These are phyloP conservation scores for Aspergillus novoparasiticus DNA, from an alignment of 2,329 filamentous ascomycete genomes.

Conservation along the genomic window DNA sequence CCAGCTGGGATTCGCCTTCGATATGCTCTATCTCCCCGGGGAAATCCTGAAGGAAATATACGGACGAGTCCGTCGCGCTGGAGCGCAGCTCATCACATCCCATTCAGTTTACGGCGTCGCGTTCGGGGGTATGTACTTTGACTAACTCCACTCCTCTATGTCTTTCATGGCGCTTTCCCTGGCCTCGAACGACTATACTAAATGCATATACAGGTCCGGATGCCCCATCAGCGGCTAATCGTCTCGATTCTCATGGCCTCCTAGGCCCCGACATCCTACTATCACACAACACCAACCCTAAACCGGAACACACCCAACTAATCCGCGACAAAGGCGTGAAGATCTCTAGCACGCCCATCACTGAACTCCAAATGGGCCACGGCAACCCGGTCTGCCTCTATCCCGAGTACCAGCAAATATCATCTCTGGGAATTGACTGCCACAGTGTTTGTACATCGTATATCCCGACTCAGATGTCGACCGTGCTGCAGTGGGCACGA, in stretches of 20 bases:
- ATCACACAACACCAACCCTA: conserved; percentile 25
- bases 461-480: conserved; percentile 30
- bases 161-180: not conserved
- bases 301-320: conserved; percentile 15
- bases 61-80: conserved; percentile 15
- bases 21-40: conserved; percentile 28
- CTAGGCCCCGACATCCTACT: conserved; percentile 24
- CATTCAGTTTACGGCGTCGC: conserved; percentile 19
- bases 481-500: conserved; percentile 29
- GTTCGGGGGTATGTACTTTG: not conserved
- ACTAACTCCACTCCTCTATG: not conserved
- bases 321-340: conserved; percentile 19
- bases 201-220: not conserved
- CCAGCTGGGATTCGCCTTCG: conserved; percentile 32
- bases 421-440: conserved; percentile 35
- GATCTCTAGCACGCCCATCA: conserved; percentile 32
- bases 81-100: conserved; percentile 28
- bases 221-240: not conserved
- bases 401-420: conserved; percentile 18
- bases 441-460: conserved; percentile 32
- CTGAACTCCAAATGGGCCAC: conserved; percentile 36
- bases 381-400: conserved; percentile 30
- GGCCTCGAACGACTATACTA: not conserved
- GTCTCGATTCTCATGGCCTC: conserved; percentile 21
- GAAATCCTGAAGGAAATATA: conserved; percentile 27